phyloP scores from a whole-genome alignment of 306 rosid species.

The Trifolium pratense region DNA sequence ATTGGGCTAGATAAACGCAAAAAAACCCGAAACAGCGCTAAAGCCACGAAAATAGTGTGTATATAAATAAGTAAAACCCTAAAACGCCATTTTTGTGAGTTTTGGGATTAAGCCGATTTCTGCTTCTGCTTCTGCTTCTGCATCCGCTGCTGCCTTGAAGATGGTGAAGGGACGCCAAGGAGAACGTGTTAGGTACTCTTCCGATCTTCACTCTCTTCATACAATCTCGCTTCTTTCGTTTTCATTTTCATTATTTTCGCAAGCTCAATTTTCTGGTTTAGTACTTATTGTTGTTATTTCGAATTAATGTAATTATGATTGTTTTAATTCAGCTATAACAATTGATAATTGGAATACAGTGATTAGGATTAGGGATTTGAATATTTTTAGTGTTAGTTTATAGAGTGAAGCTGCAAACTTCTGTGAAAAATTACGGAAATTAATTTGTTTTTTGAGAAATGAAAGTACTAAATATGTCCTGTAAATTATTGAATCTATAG shows the following conservation, averaged over 20 bases:
- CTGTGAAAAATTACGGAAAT: neutral
- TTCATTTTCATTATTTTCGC: neutral
- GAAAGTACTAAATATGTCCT: neutral
- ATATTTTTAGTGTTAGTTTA: neutral
- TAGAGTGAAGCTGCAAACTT: neutral
- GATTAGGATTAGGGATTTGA: neutral
- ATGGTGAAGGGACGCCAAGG: constrained; percentile 95
- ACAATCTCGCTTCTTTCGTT: neutral
- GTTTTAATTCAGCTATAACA: neutral
- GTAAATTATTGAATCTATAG: too few relatives aligned
- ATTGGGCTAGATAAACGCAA: too few relatives aligned
- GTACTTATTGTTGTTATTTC: neutral
- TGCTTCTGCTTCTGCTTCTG: neutral
- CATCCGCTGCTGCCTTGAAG: constrained; percentile 33
- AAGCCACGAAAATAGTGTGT: neutral
- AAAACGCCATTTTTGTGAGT: neutral
- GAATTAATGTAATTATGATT: neutral
- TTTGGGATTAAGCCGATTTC: neutral
- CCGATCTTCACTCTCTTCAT: neutral
- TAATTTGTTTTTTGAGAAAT: neutral
- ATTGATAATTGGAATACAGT: neutral
- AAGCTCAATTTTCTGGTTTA: neutral
- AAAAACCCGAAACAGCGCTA: neutral
- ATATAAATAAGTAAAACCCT: neutral
- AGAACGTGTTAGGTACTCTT: constrained; percentile 74